phyloP scores from a whole-genome alignment of 345 rosid genomes.

The Psidium friedrichsthalianum region DNA sequence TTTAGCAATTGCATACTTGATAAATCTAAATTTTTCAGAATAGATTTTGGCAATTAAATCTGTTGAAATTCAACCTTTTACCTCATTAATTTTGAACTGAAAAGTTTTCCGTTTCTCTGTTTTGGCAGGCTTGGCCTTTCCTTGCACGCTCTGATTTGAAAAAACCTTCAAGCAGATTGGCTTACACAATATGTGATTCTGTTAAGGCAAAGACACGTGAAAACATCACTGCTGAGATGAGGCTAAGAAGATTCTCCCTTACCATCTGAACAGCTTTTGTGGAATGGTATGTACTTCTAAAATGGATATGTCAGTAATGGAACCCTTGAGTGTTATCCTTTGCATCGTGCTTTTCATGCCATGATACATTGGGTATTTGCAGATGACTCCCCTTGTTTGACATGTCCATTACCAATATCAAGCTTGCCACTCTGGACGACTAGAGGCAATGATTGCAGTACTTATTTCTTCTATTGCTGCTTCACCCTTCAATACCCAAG shows the following conservation, averaged over 20 bases:
- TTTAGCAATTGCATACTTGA: constrained; percentile 4
- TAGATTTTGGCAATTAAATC: background rate
- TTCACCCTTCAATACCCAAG: constrained; percentile 81
- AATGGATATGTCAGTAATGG: background rate
- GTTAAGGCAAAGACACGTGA: constrained; percentile 79
- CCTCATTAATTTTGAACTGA: background rate
- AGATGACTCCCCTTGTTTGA: constrained; percentile 98
- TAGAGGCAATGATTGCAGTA: constrained; percentile 95
- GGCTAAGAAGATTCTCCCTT: constrained; percentile 72
- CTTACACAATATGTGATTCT: constrained; percentile 78
- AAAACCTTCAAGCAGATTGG: constrained; percentile 71
- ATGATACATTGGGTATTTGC: constrained; percentile 1
- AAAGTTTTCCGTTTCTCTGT: background rate
- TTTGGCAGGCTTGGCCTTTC: constrained; percentile 87
- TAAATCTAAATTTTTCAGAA: background rate
- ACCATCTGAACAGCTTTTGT: constrained; percentile 81
- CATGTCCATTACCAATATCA: constrained; percentile 76
- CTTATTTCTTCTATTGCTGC: constrained; percentile 86
- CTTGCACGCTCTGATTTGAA: constrained; percentile 82
- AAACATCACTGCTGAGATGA: constrained; percentile 77
- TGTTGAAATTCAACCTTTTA: background rate
- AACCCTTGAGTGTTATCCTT: background rate
- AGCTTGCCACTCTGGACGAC: constrained; percentile 86
- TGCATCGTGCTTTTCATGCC: background rate
- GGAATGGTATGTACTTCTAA: constrained; percentile 60